A percentile compares a stretch with the other conserved stretches of the same genome.
These are phyloP conservation scores for Schoenoplectus triqueter DNA, from an alignment of 202 grass and related monocot genomes.

Conservation along the genomic window DNA sequence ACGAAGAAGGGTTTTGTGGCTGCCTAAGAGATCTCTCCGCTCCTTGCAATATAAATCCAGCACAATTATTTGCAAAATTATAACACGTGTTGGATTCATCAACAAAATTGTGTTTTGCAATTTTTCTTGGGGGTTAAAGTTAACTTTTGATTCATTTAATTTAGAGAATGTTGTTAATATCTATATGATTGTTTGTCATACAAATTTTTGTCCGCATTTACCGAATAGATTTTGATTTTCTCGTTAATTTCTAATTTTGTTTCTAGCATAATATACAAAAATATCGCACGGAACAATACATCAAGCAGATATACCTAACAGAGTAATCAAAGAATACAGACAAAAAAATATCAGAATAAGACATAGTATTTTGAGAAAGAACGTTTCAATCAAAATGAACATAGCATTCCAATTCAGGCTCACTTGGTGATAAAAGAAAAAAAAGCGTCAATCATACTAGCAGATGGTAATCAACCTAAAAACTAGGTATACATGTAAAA, in stretches of 20 bases:
- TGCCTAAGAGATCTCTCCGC: conserved; percentile 64
- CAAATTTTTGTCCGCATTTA: not conserved
- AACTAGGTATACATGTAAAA: not conserved
- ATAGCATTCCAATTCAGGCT: not conserved
- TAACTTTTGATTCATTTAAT: not conserved
- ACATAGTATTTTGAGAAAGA: not conserved
- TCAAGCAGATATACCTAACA: no score
- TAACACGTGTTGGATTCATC: conserved; percentile 15
- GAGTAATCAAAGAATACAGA: no score
- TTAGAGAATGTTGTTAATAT: not conserved
- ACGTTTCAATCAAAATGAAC: not conserved
- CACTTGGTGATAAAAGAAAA: not conserved
- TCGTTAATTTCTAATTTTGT: not conserved
- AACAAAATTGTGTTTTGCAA: not conserved
- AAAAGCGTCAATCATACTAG: not conserved
- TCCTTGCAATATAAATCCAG: conserved; percentile 59
- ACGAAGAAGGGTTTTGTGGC: conserved; percentile 77
- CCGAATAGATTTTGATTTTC: not conserved
- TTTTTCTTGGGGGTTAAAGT: not conserved
- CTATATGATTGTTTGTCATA: not conserved
- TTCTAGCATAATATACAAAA: not conserved
- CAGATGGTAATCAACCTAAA: not conserved
- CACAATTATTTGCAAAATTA: conserved; percentile 56
- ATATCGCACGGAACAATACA: not conserved
- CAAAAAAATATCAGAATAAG: not conserved